These are phyloP conservation scores for Crithidia sp. DNA, from an alignment of 208 protist species.

Conservation along the genomic window DNA sequence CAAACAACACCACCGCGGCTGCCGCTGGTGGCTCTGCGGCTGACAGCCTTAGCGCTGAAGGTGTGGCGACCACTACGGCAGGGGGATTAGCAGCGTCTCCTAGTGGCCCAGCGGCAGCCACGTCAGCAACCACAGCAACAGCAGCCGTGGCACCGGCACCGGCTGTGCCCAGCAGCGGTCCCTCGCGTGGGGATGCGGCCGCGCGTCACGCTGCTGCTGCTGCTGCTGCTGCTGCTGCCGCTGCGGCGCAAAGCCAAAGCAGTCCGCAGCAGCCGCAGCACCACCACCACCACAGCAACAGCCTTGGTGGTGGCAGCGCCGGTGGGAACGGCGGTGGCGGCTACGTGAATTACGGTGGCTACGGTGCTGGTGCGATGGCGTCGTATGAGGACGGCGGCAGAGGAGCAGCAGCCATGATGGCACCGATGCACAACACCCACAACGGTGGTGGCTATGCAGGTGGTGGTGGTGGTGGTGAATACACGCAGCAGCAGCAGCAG, in stretches of 20 bases:
- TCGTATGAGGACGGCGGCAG: not conserved
- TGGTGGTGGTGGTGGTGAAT: not conserved
- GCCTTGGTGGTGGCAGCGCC: not conserved
- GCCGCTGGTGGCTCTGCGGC: not conserved
- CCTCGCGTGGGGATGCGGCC: constrained; percentile 11
- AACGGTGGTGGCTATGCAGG: not conserved
- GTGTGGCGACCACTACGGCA: not conserved
- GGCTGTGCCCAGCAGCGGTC: not conserved
- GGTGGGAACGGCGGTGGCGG: not conserved
- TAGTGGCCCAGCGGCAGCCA: not conserved
- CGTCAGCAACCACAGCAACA: not conserved
- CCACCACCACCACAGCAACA: not conserved
- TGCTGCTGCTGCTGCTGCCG: constrained; percentile 4
- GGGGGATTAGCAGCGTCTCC: not conserved
- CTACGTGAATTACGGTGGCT: constrained; percentile 8
- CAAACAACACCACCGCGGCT: too few species aligned
- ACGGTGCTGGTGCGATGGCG: not conserved
- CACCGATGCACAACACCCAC: not conserved
- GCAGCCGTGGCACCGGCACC: not conserved
- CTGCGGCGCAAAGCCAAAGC: not conserved
- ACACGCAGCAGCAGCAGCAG: not conserved
- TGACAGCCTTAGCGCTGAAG: not conserved
- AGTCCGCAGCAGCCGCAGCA: not conserved
- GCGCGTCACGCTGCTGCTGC: constrained; percentile 10
- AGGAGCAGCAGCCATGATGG: not conserved